These are phyloP conservation scores for Hypholoma sublateritium DNA, from an alignment of 768 basidiomycete genomes.

Conservation along the genomic window DNA sequence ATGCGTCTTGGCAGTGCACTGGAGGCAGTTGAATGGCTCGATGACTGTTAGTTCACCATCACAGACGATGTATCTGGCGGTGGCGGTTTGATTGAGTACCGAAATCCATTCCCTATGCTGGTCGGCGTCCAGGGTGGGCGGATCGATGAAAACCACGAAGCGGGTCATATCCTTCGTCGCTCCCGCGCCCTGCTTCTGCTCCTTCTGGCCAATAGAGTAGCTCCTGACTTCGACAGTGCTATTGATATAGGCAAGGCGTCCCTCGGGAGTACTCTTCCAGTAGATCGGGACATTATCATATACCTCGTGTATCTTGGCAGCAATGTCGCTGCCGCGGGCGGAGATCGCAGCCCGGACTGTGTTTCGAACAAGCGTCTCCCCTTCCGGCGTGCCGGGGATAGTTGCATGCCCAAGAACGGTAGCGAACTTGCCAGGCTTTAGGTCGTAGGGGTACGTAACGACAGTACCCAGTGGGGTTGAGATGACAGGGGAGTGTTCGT, in stretches of 20 bases:
- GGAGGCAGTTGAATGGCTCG: background rate
- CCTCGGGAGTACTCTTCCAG: background rate
- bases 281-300: background rate
- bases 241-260: background rate
- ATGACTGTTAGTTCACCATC: background rate
- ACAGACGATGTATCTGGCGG: background rate
- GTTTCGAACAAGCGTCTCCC: too few relatives aligned
- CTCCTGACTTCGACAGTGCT: background rate
- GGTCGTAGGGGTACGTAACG: background rate
- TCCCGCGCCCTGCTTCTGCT: background rate
- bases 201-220: background rate
- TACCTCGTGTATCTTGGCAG: too few relatives aligned
- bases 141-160: background rate
- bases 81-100: background rate
- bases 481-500: background rate
- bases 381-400: background rate
- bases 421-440: background rate
- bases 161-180: background rate
- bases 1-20: background rate
- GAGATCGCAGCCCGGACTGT: background rate
- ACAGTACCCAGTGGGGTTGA: background rate
- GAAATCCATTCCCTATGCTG: background rate
- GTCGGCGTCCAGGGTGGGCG: background rate
- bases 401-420: background rate
- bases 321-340: background rate